A percentile compares a stretch with the other conserved stretches of the same genome.
Conservation (phyloP, 2,329 filamentous ascomycete genomes). For the Fusarium agapanthi region DNA sequence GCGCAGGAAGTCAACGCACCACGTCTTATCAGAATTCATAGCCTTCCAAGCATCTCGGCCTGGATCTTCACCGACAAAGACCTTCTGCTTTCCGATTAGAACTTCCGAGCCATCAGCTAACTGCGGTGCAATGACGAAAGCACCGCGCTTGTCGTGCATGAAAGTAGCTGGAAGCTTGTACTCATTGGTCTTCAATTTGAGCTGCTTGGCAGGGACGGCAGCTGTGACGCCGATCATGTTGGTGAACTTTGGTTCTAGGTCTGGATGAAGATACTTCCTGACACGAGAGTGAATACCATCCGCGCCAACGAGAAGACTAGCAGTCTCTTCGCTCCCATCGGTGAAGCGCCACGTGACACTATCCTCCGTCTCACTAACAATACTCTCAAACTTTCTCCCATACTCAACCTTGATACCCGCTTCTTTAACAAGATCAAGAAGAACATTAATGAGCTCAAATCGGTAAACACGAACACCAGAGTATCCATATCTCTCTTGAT, state of each 20-base stretch:
- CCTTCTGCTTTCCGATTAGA: constrained; percentile 57
- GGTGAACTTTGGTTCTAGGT: constrained; percentile 58
- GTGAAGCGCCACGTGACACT: constrained; percentile 57
- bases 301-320: constrained; percentile 61
- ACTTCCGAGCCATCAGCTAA: constrained; percentile 57
- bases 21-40: constrained; percentile 51
- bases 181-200: constrained; percentile 44
- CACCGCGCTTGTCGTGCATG: constrained; percentile 52
- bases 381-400: constrained; percentile 55
- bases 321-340: constrained; percentile 52
- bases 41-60: constrained; percentile 54
- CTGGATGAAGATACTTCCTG: constrained; percentile 59
- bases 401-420: constrained; percentile 55
- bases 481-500: constrained; percentile 59
- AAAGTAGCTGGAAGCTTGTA: constrained; percentile 56
- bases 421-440: constrained; percentile 53
- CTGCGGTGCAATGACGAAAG: constrained; percentile 62
- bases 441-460: constrained; percentile 58
- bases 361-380: constrained; percentile 52
- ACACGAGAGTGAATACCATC: constrained; percentile 69
- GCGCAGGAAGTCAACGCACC: constrained; percentile 46
- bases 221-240: constrained; percentile 54
- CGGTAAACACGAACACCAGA: constrained; percentile 63
- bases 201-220: constrained; percentile 48
- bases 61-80: constrained; percentile 44